Percentiles rank a stretch among this genome's conserved stretches.
Conservation (phyloP, 805 yeast species). For the Candida vaughaniae region DNA sequence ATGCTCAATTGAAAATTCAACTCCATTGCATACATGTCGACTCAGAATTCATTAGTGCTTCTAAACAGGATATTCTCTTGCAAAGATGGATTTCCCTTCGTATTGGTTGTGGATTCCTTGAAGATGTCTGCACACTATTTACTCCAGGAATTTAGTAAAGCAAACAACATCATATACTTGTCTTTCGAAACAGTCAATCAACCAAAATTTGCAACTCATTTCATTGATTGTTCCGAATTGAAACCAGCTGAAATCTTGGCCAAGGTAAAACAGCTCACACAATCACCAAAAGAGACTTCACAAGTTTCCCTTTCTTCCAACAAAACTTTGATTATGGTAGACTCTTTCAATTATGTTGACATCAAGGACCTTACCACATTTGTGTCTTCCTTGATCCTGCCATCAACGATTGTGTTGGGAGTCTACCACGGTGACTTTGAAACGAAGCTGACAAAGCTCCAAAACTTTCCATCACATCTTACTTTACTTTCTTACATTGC, state of each 20-base stretch:
- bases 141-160: conserved; percentile 55
- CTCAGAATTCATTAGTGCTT: conserved; percentile 41
- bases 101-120: conserved; percentile 67
- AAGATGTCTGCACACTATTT: conserved; percentile 63
- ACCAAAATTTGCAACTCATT: conserved; percentile 51
- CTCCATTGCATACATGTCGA: conserved; percentile 2
- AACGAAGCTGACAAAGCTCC: conserved; percentile 15
- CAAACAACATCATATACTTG: conserved; percentile 46
- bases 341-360: conserved; percentile 63
- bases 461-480: conserved; percentile 53
- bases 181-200: conserved; percentile 64
- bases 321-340: conserved; percentile 37
- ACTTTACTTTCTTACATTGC: conserved; percentile 67
- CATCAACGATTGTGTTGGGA: conserved; percentile 31
- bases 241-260: conserved; percentile 1
- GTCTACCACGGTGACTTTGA: conserved; percentile 33
- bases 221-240: conserved; percentile 43
- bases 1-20: too few species aligned
- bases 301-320: conserved; percentile 3
- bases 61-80: conserved; percentile 64
- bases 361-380: conserved; percentile 47
- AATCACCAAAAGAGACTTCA: not conserved
- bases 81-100: conserved; percentile 73
- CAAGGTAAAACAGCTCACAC: not conserved
- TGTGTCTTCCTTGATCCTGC: conserved; percentile 45